Evolutionary conservation across 2,329 filamentous ascomycete species (phyloP).

Genomic region (Trichophyton rubrum): DNA sequence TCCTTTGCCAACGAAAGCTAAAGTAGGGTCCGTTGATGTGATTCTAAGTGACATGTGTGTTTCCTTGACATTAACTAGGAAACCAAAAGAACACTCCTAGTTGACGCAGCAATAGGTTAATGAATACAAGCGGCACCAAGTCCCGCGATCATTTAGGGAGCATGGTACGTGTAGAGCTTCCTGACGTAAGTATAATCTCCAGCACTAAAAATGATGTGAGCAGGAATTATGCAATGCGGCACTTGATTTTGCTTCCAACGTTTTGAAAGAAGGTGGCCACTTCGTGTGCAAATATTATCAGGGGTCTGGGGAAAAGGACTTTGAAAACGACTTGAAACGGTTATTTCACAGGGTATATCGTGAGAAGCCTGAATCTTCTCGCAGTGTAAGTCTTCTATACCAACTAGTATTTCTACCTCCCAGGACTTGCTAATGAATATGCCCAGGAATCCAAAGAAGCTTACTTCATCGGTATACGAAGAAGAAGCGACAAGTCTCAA

Average conservation of each 20-base stretch:
- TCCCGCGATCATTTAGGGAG: slow-evolving; percentile 86
- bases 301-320: slow-evolving; percentile 66
- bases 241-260: slow-evolving; percentile 72
- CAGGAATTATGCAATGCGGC: slow-evolving; percentile 86
- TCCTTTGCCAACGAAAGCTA: slow-evolving; percentile 24
- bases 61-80: slow-evolving; percentile 45
- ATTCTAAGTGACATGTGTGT: slow-evolving; percentile 98
- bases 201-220: slow-evolving; percentile 5
- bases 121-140: slow-evolving; percentile 86
- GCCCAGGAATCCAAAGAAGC: slow-evolving; percentile 67
- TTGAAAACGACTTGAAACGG: slow-evolving; percentile 61
- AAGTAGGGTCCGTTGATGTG: slow-evolving; percentile 53
- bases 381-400: slow-evolving; percentile 51
- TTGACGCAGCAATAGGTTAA: slow-evolving; percentile 60
- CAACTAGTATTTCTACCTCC: background rate
- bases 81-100: background rate
- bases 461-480: slow-evolving; percentile 68
- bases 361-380: slow-evolving; percentile 84
- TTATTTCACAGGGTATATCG: slow-evolving; percentile 70
- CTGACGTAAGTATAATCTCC: background rate
- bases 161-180: slow-evolving; percentile 52
- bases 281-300: slow-evolving; percentile 98
- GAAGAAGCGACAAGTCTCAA: slow-evolving; percentile 36
- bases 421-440: slow-evolving; percentile 3
- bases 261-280: slow-evolving; percentile 67